Percentiles rank a stretch among this genome's conserved stretches.
These are phyloP conservation scores for Penicillium aurantiogriseum DNA, from an alignment of 2,329 filamentous ascomycete species.

Conservation along the genomic window DNA sequence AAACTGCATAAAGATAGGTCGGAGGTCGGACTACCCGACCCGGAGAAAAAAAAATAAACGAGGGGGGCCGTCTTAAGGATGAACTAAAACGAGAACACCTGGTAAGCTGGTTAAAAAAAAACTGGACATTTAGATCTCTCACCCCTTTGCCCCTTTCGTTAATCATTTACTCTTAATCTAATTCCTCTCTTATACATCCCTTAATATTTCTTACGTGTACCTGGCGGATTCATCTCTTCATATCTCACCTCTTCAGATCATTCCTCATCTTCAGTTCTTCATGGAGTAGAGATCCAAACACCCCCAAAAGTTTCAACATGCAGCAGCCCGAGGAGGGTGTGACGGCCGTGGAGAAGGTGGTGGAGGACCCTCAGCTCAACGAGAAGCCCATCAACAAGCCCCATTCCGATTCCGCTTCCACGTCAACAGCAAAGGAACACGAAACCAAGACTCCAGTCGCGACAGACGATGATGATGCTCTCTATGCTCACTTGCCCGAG, in stretches of 20 bases:
- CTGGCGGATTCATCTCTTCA: background rate
- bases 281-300: slow-evolving; percentile 4
- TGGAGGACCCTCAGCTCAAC: slow-evolving; percentile 8
- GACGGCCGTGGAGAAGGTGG: slow-evolving; percentile 17
- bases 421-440: slow-evolving; percentile 19
- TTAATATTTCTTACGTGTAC: background rate
- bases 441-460: slow-evolving; percentile 36
- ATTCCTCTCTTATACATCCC: background rate
- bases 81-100: background rate
- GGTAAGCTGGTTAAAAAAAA: no score
- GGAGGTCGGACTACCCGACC: slow-evolving; percentile 2
- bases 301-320: slow-evolving; percentile 5
- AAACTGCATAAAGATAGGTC: background rate
- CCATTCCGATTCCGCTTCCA: slow-evolving; percentile 25
- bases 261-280: background rate
- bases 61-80: background rate
- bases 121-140: background rate
- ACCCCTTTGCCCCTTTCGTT: background rate
- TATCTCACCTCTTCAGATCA: background rate
- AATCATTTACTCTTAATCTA: background rate
- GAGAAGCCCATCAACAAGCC: slow-evolving; percentile 13
- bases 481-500: slow-evolving; percentile 62
- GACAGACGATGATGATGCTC: slow-evolving; percentile 51
- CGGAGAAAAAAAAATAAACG: background rate
- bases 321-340: slow-evolving; percentile 23